Evolutionary conservation across 2,329 filamentous ascomycete genomes (phyloP).

Genomic region (Annulohypoxylon truncatum): DNA sequence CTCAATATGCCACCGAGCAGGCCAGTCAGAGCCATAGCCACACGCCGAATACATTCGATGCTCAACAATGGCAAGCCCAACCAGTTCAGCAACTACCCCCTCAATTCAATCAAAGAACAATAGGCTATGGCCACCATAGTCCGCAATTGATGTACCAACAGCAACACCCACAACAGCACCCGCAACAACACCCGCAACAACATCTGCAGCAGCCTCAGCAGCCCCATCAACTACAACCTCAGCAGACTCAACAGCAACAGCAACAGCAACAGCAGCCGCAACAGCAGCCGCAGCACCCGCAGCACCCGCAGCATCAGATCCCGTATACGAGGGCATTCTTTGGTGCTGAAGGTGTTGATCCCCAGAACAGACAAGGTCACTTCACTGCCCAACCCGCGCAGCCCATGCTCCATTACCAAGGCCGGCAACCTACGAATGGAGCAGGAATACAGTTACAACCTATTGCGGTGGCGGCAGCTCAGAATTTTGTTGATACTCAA

Average conservation of each 20-base stretch:
- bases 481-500: background rate
- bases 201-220: background rate
- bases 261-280: slow-evolving; percentile 5
- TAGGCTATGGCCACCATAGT: slow-evolving; percentile 9
- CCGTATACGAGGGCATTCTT: background rate
- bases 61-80: slow-evolving; percentile 15
- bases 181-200: background rate
- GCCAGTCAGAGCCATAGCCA: slow-evolving; percentile 1
- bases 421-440: background rate
- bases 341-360: background rate
- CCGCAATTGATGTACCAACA: slow-evolving; percentile 13
- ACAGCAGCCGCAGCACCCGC: background rate
- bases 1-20: background rate
- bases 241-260: background rate
- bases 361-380: background rate
- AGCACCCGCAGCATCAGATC: background rate
- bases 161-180: background rate
- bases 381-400: slow-evolving; percentile 9
- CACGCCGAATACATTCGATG: slow-evolving; percentile 8
- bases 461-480: background rate
- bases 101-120: slow-evolving; percentile 2
- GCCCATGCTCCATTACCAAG: slow-evolving; percentile 1
- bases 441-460: background rate
- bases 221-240: slow-evolving; percentile 3
- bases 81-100: slow-evolving; percentile 9